Conservation (phyloP, 495 filamentous ascomycete species). For the Trichoderma orchidacearum region DNA sequence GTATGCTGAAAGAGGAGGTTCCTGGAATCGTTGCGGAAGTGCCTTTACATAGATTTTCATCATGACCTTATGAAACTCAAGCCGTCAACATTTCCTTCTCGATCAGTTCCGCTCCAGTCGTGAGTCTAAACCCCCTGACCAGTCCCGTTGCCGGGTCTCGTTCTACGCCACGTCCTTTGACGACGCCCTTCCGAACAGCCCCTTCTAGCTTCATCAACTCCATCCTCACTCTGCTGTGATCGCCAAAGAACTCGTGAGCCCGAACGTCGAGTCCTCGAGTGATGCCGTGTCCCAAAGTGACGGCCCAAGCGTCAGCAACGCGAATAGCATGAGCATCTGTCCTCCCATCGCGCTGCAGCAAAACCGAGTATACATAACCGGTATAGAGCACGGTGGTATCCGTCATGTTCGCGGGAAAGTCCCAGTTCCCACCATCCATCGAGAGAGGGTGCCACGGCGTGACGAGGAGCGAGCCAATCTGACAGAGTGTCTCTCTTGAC, state of each 20-base stretch:
- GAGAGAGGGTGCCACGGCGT: conserved; percentile 29
- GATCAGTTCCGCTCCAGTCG: background rate
- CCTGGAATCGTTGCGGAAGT: too few species aligned
- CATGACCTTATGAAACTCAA: too few species aligned
- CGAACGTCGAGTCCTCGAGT: conserved; percentile 15
- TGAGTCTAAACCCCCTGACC: conserved; percentile 19
- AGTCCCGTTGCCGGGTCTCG: conserved; percentile 18
- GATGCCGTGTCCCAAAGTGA: conserved; percentile 27
- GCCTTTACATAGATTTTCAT: background rate
- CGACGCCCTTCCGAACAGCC: conserved; percentile 15
- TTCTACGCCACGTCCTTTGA: conserved; percentile 17
- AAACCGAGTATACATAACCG: conserved; percentile 26
- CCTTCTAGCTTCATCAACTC: conserved; percentile 12
- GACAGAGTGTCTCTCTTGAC: conserved; percentile 8
- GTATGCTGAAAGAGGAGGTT: too few species aligned
- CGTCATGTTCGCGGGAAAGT: conserved; percentile 18
- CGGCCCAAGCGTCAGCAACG: conserved; percentile 24
- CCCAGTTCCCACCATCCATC: conserved; percentile 11
- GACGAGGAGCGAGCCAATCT: conserved; percentile 6
- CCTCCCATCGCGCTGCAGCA: conserved; percentile 21
- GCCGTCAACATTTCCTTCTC: background rate
- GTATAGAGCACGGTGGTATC: conserved; percentile 15
- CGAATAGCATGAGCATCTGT: conserved; percentile 23
- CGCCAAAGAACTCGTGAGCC: conserved; percentile 27
- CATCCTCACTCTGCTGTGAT: conserved; percentile 16